A percentile compares a stretch with the other conserved stretches of the same genome.
These are phyloP conservation scores for Carpinus fangiana DNA, from an alignment of 306 rosid species.

Conservation along the genomic window DNA sequence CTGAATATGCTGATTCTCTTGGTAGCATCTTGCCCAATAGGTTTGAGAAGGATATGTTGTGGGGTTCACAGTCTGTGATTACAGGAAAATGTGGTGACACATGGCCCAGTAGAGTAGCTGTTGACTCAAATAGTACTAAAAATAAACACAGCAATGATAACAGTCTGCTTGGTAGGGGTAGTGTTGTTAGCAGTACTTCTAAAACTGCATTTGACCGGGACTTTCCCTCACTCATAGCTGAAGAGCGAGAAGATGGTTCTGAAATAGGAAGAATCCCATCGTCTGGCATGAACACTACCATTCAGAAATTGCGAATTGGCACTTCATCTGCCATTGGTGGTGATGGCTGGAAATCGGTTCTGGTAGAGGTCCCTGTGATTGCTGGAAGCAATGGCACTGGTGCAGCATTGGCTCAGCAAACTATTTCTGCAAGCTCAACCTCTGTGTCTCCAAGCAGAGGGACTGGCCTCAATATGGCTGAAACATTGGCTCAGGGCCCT, in stretches of 20 bases:
- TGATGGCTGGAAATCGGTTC: conserved; percentile 15
- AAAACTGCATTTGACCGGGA: conserved; percentile 21
- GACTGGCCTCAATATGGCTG: conserved; percentile 33
- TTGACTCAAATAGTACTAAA: conserved; percentile 15
- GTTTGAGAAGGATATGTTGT: conserved; percentile 22
- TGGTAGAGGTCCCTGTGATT: conserved; percentile 19
- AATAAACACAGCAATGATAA: background rate
- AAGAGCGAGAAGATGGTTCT: conserved; percentile 3
- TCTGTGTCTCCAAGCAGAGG: conserved; percentile 18
- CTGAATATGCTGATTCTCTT: conserved; percentile 3
- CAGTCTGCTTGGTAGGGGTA: conserved; percentile 9
- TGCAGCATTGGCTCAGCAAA: conserved; percentile 14
- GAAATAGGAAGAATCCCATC: conserved; percentile 20
- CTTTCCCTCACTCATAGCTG: conserved; percentile 28
- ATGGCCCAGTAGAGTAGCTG: conserved; percentile 15
- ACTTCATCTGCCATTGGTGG: conserved; percentile 1
- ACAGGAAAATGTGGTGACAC: conserved; percentile 18
- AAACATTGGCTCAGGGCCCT: conserved; percentile 34
- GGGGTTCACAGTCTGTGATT: conserved; percentile 17
- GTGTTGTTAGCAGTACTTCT: conserved; percentile 7
- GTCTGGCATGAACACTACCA: conserved; percentile 15
- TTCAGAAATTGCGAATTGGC: background rate
- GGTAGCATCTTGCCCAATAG: conserved; percentile 9
- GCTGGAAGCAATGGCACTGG: conserved; percentile 25
- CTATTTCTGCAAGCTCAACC: conserved; percentile 17